Percentiles rank a stretch among this genome's conserved stretches.
Evolutionary conservation across 129 eudicot species (phyloP).

Genomic region (Tagetes patula): DNA sequence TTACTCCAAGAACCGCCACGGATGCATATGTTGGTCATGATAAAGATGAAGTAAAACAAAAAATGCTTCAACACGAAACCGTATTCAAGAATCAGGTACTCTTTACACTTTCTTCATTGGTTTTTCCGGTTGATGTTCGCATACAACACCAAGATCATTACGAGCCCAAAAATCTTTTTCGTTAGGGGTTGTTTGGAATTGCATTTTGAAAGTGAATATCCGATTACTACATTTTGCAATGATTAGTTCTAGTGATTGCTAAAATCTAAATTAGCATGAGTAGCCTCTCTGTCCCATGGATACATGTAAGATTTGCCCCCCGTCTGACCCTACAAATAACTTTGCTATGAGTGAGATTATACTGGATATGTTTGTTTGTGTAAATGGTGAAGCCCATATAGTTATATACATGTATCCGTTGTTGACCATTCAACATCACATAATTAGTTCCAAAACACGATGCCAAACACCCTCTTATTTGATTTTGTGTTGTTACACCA

Average conservation of each 20-base stretch:
- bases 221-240: background rate
- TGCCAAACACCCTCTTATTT: background rate
- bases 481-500: constrained; percentile 27
- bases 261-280: too few species aligned
- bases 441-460: background rate
- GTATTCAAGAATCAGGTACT: constrained; percentile 77
- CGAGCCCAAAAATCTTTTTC: background rate
- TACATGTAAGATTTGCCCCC: too few species aligned
- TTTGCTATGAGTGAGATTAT: too few species aligned
- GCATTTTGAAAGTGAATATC: background rate
- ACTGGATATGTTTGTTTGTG: too few species aligned
- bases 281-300: too few species aligned
- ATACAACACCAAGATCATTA: background rate
- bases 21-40: constrained; percentile 55
- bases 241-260: background rate
- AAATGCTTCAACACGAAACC: constrained; percentile 90
- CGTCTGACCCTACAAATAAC: too few species aligned
- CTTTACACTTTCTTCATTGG: background rate
- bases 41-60: constrained; percentile 73
- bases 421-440: background rate
- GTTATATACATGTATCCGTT: background rate
- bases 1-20: constrained; percentile 45
- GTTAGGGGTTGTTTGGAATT: background rate
- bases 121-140: background rate
- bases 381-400: background rate